Evolutionary conservation across 1,139 yeast species (phyloP).

Genomic region (Suhomyces yuchorum): DNA sequence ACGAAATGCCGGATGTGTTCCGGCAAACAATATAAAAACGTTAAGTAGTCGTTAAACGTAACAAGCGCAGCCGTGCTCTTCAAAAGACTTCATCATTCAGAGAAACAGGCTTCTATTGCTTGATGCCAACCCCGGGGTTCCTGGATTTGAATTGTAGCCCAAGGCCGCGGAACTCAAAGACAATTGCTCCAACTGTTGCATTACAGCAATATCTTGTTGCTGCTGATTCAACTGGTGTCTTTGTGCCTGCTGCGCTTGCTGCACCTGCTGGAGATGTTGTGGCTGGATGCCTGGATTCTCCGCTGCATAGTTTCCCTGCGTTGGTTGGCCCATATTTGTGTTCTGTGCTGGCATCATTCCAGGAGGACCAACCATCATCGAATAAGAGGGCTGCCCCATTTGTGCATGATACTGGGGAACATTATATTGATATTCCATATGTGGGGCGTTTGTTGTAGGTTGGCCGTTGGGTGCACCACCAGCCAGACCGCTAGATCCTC

Average conservation of each 20-base stretch:
- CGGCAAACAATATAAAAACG: conserved; percentile 4
- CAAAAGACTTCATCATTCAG: conserved; percentile 9
- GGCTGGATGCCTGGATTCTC: conserved; percentile 15
- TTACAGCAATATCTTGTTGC: conserved; percentile 39
- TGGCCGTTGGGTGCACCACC: conserved; percentile 8
- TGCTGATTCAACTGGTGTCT: conserved; percentile 18
- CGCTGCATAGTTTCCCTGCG: conserved; percentile 2
- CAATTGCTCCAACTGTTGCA: conserved; percentile 53
- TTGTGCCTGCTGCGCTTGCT: conserved; percentile 10
- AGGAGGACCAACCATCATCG: conserved; percentile 5
- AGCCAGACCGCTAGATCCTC: conserved; percentile 5
- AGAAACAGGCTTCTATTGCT: conserved; percentile 26
- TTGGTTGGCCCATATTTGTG: conserved; percentile 2
- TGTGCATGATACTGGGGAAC: conserved; percentile 10
- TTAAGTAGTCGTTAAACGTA: conserved; percentile 9
- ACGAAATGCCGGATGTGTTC: conserved; percentile 5
- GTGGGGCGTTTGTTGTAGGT: not conserved
- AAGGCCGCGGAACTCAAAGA: conserved; percentile 52
- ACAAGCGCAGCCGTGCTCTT: not conserved
- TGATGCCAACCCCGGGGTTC: conserved; percentile 34
- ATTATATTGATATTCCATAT: conserved; percentile 7
- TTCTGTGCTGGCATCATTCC: conserved; percentile 9
- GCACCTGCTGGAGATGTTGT: conserved; percentile 5
- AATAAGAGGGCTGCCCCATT: conserved; percentile 8
- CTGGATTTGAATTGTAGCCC: conserved; percentile 52